Evolutionary conservation across 192 early-diverging fungal species (phyloP).

Genomic region (Coemansia sp.): DNA sequence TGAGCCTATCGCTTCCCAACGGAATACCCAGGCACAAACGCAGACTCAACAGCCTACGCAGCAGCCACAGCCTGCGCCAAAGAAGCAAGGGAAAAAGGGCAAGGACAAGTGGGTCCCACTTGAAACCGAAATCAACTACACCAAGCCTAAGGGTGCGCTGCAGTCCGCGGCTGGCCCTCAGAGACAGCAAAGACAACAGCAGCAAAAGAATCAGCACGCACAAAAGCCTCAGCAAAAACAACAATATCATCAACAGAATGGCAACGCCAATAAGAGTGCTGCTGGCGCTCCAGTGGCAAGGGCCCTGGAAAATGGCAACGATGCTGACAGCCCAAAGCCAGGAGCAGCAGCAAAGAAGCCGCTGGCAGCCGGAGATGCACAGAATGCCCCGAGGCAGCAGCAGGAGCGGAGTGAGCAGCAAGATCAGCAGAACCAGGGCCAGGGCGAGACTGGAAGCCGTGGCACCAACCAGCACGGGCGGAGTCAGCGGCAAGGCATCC

Average conservation of each 20-base stretch:
- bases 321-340: slow-evolving; percentile 12
- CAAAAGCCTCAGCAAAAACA: not conserved
- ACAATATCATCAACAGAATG: slow-evolving; percentile 10
- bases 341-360: slow-evolving; percentile 17
- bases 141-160: slow-evolving; percentile 41
- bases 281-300: slow-evolving; percentile 8
- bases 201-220: slow-evolving; percentile 13
- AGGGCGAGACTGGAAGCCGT: slow-evolving; percentile 6
- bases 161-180: slow-evolving; percentile 20
- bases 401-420: slow-evolving; percentile 9
- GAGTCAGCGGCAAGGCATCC: slow-evolving; percentile 21
- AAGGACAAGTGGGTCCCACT: slow-evolving; percentile 56
- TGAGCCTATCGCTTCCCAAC: slow-evolving; percentile 6
- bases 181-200: slow-evolving; percentile 25
- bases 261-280: not conserved
- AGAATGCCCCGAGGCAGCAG: slow-evolving; percentile 9
- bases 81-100: slow-evolving; percentile 43
- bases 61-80: slow-evolving; percentile 17
- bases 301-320: not conserved
- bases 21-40: slow-evolving; percentile 1
- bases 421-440: slow-evolving; percentile 13
- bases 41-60: slow-evolving; percentile 7
- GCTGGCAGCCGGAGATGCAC: slow-evolving; percentile 11
- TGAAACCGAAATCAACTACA: slow-evolving; percentile 51
- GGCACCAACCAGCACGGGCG: slow-evolving; percentile 16